Evolutionary conservation across 176 grass and related monocot genomes (phyloP).

Genomic region (Ampelocalamus luodianensis): DNA sequence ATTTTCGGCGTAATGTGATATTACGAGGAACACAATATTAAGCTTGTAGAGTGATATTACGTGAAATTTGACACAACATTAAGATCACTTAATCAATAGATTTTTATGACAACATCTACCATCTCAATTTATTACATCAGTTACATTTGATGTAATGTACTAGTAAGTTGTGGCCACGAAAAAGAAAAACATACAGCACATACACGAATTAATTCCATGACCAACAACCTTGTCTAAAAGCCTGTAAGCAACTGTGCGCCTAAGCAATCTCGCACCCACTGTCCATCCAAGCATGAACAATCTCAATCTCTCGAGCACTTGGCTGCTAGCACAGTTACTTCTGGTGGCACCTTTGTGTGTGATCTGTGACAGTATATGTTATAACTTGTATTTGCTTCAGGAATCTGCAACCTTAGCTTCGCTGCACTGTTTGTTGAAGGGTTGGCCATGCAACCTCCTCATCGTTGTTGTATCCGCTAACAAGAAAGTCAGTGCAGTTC

Average conservation of each 20-base stretch:
- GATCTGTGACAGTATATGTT: not conserved
- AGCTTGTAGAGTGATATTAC: not conserved
- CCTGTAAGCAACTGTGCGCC: not conserved
- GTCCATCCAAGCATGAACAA: slow-evolving; percentile 8
- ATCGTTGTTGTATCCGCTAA: slow-evolving; percentile 71
- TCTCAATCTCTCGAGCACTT: not conserved
- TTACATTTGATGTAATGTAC: not conserved
- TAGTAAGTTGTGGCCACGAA: not conserved
- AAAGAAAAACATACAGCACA: slow-evolving; percentile 6
- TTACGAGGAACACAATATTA: not conserved
- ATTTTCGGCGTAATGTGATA: not conserved
- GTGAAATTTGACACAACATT: not conserved
- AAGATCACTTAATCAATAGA: not conserved
- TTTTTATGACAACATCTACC: not conserved
- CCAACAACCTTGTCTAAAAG: not conserved
- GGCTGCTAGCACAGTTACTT: not conserved
- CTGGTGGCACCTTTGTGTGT: not conserved
- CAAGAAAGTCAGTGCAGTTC: slow-evolving; percentile 79
- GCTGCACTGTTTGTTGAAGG: slow-evolving; percentile 60
- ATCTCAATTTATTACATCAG: not conserved
- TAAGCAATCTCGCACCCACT: not conserved
- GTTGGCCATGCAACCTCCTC: slow-evolving; percentile 88
- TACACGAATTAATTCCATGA: not conserved
- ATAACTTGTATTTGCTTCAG: not conserved
- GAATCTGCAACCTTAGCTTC: slow-evolving; percentile 23